A percentile compares a stretch with the other conserved stretches of the same genome.
Evolutionary conservation across 345 rosid species (phyloP).

Genomic region (Reutealis trisperma): DNA sequence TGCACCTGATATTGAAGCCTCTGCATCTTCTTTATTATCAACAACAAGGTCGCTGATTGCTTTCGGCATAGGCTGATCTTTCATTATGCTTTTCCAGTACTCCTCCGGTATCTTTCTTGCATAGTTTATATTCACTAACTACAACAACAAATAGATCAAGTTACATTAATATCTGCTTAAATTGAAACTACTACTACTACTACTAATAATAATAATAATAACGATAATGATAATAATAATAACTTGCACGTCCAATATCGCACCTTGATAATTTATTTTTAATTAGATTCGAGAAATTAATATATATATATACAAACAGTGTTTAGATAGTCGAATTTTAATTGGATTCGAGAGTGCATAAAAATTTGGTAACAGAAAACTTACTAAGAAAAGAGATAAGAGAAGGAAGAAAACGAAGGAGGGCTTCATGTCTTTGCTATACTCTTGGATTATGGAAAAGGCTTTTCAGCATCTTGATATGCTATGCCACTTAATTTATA

Average conservation of each 20-base stretch:
- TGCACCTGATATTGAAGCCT: neutral
- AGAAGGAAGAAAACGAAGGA: conserved; percentile 16
- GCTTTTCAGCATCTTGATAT: neutral
- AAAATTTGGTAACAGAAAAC: conserved; percentile 6
- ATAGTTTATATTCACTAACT: conserved; percentile 42
- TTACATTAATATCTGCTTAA: no score
- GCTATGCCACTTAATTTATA: neutral
- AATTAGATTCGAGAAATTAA: no score
- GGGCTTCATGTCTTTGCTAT: conserved; percentile 32
- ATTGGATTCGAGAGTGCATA: no score
- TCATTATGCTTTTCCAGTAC: conserved; percentile 65
- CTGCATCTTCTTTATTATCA: neutral
- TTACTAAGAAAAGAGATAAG: conserved; percentile 39
- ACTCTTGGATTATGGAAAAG: neutral
- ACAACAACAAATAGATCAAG: neutral
- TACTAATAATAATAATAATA: no score
- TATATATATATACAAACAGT: no score
- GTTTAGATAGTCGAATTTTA: no score
- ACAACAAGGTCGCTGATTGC: conserved; percentile 39
- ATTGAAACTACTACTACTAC: no score
- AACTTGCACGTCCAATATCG: no score
- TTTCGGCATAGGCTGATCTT: conserved; percentile 58
- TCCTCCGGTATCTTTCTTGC: conserved; percentile 50
- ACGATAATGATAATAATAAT: no score
- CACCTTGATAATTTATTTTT: no score